These are phyloP conservation scores for Hyphopichia fennica DNA, from an alignment of 1,139 yeast genomes.

Conservation along the genomic window DNA sequence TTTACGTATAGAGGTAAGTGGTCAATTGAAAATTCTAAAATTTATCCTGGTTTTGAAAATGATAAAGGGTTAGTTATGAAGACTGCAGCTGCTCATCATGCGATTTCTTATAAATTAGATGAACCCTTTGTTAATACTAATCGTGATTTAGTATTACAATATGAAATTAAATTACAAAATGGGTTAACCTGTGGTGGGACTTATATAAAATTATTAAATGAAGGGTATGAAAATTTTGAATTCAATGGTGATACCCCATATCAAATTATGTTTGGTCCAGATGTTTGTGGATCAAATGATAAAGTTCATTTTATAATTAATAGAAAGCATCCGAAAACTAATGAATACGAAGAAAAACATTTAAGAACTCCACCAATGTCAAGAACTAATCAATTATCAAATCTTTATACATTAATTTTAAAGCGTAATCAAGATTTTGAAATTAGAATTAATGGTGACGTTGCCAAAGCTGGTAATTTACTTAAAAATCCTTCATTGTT, in stretches of 20 bases:
- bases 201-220: constrained; percentile 69
- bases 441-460: constrained; percentile 78
- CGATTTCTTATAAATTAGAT: constrained; percentile 63
- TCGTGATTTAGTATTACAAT: constrained; percentile 77
- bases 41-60: constrained; percentile 55
- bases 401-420: constrained; percentile 74
- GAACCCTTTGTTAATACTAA: constrained; percentile 54
- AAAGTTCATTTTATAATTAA: constrained; percentile 75
- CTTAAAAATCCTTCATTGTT: constrained; percentile 49
- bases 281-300: constrained; percentile 78
- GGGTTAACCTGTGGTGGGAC: constrained; percentile 87
- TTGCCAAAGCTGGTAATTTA: constrained; percentile 67
- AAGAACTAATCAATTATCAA: constrained; percentile 54
- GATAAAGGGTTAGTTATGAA: constrained; percentile 78
- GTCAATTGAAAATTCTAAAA: constrained; percentile 56
- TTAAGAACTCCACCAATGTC: constrained; percentile 68
- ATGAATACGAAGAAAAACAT: constrained; percentile 66
- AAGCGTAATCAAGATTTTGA: constrained; percentile 67
- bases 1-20: constrained; percentile 70
- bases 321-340: constrained; percentile 56
- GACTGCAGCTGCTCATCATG: constrained; percentile 76
- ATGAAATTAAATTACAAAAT: constrained; percentile 80
- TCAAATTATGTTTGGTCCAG: constrained; percentile 94
- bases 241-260: constrained; percentile 68
- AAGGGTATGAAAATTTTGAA: constrained; percentile 35